These are phyloP conservation scores for Alternaria consortialis DNA, from an alignment of 2,329 filamentous ascomycete species.

Conservation along the genomic window DNA sequence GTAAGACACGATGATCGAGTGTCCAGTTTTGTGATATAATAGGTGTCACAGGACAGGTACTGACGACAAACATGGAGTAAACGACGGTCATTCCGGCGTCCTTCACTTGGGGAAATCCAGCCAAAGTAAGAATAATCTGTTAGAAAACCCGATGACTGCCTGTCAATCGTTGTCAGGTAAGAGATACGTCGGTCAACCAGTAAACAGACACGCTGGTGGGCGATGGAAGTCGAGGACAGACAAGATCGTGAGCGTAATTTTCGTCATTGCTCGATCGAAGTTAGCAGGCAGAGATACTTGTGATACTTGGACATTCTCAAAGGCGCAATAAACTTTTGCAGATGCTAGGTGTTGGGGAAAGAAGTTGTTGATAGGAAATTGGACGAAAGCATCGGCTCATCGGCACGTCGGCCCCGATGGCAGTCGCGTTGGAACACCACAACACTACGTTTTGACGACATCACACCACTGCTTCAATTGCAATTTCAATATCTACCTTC, in stretches of 20 bases:
- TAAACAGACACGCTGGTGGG: neutral
- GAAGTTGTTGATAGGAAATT: neutral
- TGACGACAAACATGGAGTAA: neutral
- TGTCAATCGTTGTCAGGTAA: neutral
- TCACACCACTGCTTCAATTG: neutral
- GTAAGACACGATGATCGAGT: no score
- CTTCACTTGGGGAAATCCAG: neutral
- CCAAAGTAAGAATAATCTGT: neutral
- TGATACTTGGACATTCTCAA: neutral
- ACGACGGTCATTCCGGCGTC: accelerated
- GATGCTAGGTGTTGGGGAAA: neutral
- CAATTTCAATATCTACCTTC: neutral
- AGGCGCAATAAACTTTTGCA: neutral
- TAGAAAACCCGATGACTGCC: neutral
- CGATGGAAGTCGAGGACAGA: no score
- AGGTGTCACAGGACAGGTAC: no score
- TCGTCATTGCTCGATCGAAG: neutral
- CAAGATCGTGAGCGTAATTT: no score
- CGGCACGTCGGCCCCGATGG: neutral
- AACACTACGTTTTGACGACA: neutral
- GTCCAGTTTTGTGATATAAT: no score
- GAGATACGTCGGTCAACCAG: neutral
- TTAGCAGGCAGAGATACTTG: neutral
- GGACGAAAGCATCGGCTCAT: neutral
- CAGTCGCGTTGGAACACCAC: neutral